Percentiles rank a stretch among this genome's conserved stretches.
These are phyloP conservation scores for Zymoseptoria brevis DNA, from an alignment of 2,329 filamentous ascomycete genomes.

Conservation along the genomic window DNA sequence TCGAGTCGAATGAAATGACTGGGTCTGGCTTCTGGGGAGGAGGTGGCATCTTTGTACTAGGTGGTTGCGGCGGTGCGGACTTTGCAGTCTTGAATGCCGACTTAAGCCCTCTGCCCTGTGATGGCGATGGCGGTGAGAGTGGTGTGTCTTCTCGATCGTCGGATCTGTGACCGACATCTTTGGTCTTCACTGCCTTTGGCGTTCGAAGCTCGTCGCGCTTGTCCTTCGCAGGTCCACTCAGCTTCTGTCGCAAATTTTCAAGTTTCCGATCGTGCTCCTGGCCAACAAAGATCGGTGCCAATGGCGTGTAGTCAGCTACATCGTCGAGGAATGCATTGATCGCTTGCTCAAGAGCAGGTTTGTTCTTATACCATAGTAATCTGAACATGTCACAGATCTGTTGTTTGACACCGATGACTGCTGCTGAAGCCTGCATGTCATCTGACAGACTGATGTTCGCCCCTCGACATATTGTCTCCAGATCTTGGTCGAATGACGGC, in stretches of 20 bases:
- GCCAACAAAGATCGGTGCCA: background rate
- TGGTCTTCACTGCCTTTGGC: background rate
- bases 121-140: background rate
- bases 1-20: conserved; percentile 1
- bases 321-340: conserved; percentile 1
- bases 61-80: background rate
- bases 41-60: background rate
- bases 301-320: background rate
- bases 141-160: background rate
- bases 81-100: conserved; percentile 4
- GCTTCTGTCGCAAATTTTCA: background rate
- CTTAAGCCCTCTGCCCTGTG: background rate
- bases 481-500: background rate
- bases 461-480: conserved; percentile 1
- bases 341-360: background rate
- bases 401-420: background rate
- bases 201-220: background rate
- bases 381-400: background rate
- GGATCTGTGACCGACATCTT: background rate
- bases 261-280: background rate
- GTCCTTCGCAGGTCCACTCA: background rate
- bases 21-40: background rate
- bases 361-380: conserved; percentile 7
- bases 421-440: background rate
- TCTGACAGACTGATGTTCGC: background rate